Percentiles rank a stretch among this genome's conserved stretches.
Conservation (phyloP, 306 rosid genomes). For the Pachyrhizus erosus region DNA sequence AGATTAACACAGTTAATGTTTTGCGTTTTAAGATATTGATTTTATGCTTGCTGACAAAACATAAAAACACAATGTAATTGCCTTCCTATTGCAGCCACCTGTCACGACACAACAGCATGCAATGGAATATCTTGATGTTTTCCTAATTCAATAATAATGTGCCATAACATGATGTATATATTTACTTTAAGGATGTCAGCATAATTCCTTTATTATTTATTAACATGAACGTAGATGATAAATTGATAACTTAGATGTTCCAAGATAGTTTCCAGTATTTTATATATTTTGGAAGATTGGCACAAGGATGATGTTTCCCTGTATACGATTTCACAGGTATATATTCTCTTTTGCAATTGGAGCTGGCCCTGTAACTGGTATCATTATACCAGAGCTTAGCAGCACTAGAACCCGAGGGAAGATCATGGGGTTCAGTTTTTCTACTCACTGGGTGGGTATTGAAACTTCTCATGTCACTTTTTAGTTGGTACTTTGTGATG, state of each 20-base stretch:
- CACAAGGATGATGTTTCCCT: conserved; percentile 16
- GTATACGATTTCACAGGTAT: conserved; percentile 59
- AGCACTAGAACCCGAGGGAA: conserved; percentile 84
- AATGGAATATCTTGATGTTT: conserved; percentile 2
- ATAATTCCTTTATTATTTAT: conserved; percentile 23
- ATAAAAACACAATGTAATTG: neutral
- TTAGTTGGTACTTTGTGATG: neutral
- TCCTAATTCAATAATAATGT: neutral
- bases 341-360: conserved; percentile 85
- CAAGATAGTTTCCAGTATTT: conserved; percentile 4
- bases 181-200: neutral
- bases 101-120: too few species aligned
- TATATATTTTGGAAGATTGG: neutral
- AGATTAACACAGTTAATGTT: too few species aligned
- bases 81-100: too few species aligned
- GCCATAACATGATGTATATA: neutral
- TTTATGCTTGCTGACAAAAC: neutral
- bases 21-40: neutral
- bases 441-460: conserved; percentile 80
- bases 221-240: neutral
- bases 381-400: conserved; percentile 91
- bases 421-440: conserved; percentile 88
- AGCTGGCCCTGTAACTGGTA: conserved; percentile 93
- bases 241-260: conserved; percentile 18
- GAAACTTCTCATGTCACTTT: neutral